Evolutionary conservation across 2,329 filamentous ascomycete species (phyloP), one percentile per base, ranked within the genome.

Genomic region (Graphilbum fragrans): DNA sequence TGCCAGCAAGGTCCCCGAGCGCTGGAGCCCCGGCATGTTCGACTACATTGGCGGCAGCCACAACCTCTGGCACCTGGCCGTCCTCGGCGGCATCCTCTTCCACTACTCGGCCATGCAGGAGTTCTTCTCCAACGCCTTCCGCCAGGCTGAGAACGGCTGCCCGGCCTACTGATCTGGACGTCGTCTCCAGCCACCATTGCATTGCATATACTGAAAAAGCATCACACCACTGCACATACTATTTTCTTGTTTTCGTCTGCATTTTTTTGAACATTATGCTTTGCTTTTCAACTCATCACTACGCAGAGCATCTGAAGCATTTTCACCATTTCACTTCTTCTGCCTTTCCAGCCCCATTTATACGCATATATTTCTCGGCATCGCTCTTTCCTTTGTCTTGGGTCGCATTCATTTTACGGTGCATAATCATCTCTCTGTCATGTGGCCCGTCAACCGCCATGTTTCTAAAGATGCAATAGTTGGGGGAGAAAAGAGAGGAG

Each of bases 81-180:
- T 98, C 11, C 67, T 98, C 22, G 86, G 88, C 16, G 92, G 92
- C 11, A 98, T 98, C 44, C 62, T 96, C n/a, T 96, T 94, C 59
- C 92, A 98, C 61, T 98, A 96, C 63, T 72, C 74, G 19, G 92
- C 92, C 17, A 95, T 98, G 90, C 85, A 95, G 60, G 76, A 87
- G 42, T 92, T 98, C 61, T 98, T 98, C 55, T 72, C 82, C 5
- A 73, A 72, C 33, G 85, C 85, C 11, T 90, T 90, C 60, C 62
- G 69, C 49, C 72, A 82, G 45, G 82, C 82, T 2, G 58, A 77
- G 55, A 69, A 62, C 37, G 72, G 70, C n/a, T 78, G 74, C 53
- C 67, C 72, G 18, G 56, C 64, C 2, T 74, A 72, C 49, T 76
- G 52, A 62, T 48, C n/a, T 3, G n/a, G 3, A 10, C 12, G 22